Base-by-base conservation (phyloP, 805 yeast species). In the Ogataea zsoltii region DNA sequence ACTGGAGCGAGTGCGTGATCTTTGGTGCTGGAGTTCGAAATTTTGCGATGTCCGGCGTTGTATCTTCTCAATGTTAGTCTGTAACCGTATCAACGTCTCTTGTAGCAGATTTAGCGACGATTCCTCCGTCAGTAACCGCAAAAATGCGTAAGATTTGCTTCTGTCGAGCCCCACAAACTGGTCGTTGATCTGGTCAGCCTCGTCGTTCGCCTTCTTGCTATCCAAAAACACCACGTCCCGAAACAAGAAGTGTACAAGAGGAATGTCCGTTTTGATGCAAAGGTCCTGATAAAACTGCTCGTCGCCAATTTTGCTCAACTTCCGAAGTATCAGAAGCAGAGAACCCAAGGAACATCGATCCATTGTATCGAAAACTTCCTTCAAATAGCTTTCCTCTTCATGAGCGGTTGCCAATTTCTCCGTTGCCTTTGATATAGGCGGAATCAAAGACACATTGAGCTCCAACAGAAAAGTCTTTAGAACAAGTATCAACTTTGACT, bases 331-430 rank as follows among this genome's bases (percentile, higher is more conserved):
- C 26, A 28, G 37, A 11, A 42, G 17, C 21, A 52, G 28, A 13
- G 52, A 40, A 4, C 52, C 44, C 34, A 47, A 28, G 6, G 54
- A 52, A 14, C 48, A 38, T 29, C 51, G 42, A 19, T 52, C 56
- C 54, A 52, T 46, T 4, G 31, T 21, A 6, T 30, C 32, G n/a
- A 46, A 41, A 3, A 47, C 23, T 4, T 33, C 48, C 10, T 34
- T 33, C 9, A 51, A 25, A 10, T 33, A 51, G 10, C 26, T 6
- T 13, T 33, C 29, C 6, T 17, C 11, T 19, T 48, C 45, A 3
- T 16, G 12, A 7, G 38, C 31, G 15, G 25, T 32, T 21, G 11
- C 38, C 23, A 45, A 42, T 4, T 42, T 39, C 2, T 46, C 55
- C 19, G 49, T 25, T 2, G 44, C 53, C 40, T 38, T 34, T 12